phyloP scores from a whole-genome alignment of 2,329 filamentous ascomycete genomes.

The Aspergillus ruber region DNA sequence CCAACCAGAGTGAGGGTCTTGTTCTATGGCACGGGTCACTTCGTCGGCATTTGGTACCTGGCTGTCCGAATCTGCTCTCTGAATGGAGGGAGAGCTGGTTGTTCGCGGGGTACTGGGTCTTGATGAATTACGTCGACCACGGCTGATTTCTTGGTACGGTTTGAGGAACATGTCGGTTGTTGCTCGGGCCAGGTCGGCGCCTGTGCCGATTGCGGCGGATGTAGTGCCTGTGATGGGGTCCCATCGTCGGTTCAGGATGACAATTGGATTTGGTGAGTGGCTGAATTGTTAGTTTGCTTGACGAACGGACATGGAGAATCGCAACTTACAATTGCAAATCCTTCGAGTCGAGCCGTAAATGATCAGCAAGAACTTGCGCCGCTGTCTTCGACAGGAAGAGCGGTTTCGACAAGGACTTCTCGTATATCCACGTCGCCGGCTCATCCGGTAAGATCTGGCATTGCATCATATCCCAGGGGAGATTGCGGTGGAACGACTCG shows the following conservation, averaged over 20 bases:
- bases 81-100: not conserved
- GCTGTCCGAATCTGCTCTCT: not conserved
- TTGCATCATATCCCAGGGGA: constrained; percentile 19
- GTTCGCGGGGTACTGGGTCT: not conserved
- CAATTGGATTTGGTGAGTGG: constrained; percentile 22
- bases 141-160: constrained; percentile 21
- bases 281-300: constrained; percentile 5
- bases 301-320: not conserved
- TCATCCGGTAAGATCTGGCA: constrained; percentile 20
- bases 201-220: constrained; percentile 20
- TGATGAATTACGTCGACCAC: constrained; percentile 4
- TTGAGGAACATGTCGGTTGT: constrained; percentile 22
- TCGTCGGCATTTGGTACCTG: not conserved
- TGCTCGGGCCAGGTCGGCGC: constrained; percentile 18
- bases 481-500: constrained; percentile 39
- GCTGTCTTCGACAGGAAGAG: constrained; percentile 19
- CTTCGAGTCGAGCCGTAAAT: constrained; percentile 13
- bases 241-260: constrained; percentile 30
- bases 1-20: not conserved
- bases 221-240: constrained; percentile 25
- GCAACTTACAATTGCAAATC: constrained; percentile 15
- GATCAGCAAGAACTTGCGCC: constrained; percentile 18
- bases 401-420: constrained; percentile 2
- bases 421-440: constrained; percentile 24
- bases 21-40: not conserved